These are phyloP conservation scores for Gnetum montanum DNA, from an alignment of 75 land plant species.

Conservation along the genomic window DNA sequence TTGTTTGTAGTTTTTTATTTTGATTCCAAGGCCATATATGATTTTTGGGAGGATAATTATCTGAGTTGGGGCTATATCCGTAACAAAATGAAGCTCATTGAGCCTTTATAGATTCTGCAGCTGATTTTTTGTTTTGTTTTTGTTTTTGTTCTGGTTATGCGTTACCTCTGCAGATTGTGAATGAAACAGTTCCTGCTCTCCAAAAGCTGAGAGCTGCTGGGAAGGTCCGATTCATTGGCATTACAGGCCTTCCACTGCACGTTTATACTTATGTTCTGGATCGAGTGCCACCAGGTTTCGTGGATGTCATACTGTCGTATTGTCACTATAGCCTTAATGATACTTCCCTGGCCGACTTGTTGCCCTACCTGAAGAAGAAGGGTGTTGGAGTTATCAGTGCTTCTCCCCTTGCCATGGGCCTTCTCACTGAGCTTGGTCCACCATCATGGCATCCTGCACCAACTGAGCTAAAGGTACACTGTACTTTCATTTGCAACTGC, in stretches of 20 bases:
- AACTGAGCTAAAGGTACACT: conserved; percentile 81
- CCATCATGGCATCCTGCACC: conserved; percentile 98
- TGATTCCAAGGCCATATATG: no score
- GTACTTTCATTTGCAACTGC: no score
- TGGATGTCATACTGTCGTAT: conserved; percentile 91
- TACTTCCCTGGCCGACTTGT: conserved; percentile 59
- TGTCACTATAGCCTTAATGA: conserved; percentile 92
- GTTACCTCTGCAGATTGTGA: conserved; percentile 44
- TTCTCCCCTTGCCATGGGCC: conserved; percentile 96
- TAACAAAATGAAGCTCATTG: no score
- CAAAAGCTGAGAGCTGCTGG: conserved; percentile 74
- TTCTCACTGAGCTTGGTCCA: conserved; percentile 79
- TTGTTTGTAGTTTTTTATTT: no score
- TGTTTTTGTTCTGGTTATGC: background rate
- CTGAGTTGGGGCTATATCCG: no score
- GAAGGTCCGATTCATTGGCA: conserved; percentile 87
- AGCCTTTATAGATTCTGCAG: no score
- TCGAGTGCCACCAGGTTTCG: conserved; percentile 72
- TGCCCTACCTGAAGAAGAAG: conserved; percentile 90
- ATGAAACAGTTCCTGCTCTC: conserved; percentile 93
- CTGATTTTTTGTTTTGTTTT: no score
- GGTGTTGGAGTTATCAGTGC: conserved; percentile 92
- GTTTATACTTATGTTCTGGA: conserved; percentile 82
- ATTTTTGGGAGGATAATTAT: no score
- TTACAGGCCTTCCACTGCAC: conserved; percentile 79